A percentile compares a stretch with the other conserved stretches of the same genome.
phyloP scores from a whole-genome alignment of 768 basidiomycete genomes.

The Amanita pseudoporphyria region DNA sequence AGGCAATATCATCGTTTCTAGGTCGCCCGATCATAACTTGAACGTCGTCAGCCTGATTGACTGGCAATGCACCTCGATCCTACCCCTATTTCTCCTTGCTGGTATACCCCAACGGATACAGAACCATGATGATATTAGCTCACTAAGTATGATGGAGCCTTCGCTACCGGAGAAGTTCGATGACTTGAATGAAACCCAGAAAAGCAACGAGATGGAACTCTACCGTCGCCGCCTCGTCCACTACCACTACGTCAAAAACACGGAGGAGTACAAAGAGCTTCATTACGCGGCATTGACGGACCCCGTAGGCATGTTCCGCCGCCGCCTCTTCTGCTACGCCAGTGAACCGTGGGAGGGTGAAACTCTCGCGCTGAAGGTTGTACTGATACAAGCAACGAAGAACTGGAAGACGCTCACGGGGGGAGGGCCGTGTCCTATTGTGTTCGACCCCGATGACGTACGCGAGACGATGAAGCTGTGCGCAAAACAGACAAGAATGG shows the following conservation, averaged over 20 bases:
- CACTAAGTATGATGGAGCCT: constrained; percentile 27
- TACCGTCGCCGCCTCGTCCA: constrained; percentile 39
- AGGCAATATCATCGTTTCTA: constrained; percentile 39
- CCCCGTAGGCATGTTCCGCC: constrained; percentile 22
- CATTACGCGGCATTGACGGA: constrained; percentile 32
- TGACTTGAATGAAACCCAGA: constrained; percentile 29
- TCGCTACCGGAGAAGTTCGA: constrained; percentile 33
- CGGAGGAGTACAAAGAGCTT: constrained; percentile 32
- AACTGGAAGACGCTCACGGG: constrained; percentile 32
- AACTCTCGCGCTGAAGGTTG: constrained; percentile 33
- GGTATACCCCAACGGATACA: constrained; percentile 32
- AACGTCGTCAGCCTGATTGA: constrained; percentile 33
- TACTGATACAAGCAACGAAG: constrained; percentile 34
- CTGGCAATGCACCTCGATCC: constrained; percentile 49
- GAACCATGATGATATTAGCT: constrained; percentile 36
- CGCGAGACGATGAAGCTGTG: constrained; percentile 29
- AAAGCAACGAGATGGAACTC: constrained; percentile 21
- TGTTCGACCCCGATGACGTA: constrained; percentile 36
- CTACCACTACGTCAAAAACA: constrained; percentile 37
- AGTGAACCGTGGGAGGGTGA: constrained; percentile 43
- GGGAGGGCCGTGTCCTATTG: constrained; percentile 34
- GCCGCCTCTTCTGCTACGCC: constrained; percentile 35
- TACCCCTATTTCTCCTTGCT: constrained; percentile 40
- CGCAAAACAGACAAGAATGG: constrained; percentile 19
- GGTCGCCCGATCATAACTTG: constrained; percentile 31